phyloP scores from a whole-genome alignment of 371 early-diverging fungal species.

The Mortierella sp. region DNA sequence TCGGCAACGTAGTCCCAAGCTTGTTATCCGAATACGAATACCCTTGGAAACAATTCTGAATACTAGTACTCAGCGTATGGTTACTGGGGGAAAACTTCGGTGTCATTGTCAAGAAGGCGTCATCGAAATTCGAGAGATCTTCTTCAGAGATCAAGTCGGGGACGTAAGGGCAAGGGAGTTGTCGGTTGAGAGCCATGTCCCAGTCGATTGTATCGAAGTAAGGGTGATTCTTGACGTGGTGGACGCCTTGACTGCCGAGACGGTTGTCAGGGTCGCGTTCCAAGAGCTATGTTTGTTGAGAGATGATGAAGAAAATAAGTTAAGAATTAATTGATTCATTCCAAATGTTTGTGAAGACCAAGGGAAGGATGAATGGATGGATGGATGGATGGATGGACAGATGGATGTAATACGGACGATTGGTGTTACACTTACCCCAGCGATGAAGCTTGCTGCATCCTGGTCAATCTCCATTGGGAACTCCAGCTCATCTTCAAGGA shows the following conservation, averaged over 20 bases:
- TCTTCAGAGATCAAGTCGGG: constrained; percentile 67
- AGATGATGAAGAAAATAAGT: neutral
- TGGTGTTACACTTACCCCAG: constrained; percentile 64
- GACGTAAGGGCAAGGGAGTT: constrained; percentile 61
- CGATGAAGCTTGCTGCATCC: constrained; percentile 70
- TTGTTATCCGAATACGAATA: constrained; percentile 66
- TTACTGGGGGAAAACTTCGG: constrained; percentile 65
- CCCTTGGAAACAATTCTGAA: constrained; percentile 71
- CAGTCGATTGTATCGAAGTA: constrained; percentile 81
- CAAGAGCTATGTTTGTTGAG: constrained; percentile 66
- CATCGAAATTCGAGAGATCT: constrained; percentile 80
- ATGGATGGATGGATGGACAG: neutral
- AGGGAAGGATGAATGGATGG: neutral
- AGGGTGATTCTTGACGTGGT: constrained; percentile 76
- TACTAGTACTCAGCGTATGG: constrained; percentile 61
- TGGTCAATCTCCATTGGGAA: constrained; percentile 78
- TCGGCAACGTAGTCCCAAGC: constrained; percentile 37
- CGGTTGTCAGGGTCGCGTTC: constrained; percentile 76
- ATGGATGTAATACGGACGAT: neutral
- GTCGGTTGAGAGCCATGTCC: constrained; percentile 62
- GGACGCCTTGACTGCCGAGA: constrained; percentile 73
- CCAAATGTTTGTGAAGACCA: too few species aligned
- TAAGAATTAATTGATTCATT: too few species aligned
- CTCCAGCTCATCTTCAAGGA: constrained; percentile 81
- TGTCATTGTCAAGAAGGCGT: constrained; percentile 70